These are phyloP conservation scores for Pyrenophora seminiperda DNA, from an alignment of 2,329 filamentous ascomycete genomes.

Conservation along the genomic window DNA sequence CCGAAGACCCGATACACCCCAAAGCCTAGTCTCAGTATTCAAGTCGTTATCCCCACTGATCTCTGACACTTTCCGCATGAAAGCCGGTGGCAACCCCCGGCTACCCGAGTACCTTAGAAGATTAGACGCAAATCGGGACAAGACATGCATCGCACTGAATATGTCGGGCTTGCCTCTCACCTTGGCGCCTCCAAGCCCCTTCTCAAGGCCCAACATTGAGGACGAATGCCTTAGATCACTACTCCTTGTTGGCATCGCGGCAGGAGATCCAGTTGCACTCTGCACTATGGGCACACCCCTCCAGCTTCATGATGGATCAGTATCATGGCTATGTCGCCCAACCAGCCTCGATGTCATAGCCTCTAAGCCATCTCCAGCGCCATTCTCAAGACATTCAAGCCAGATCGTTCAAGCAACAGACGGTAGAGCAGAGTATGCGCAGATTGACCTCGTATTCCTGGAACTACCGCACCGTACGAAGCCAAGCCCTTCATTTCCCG, in stretches of 20 bases:
- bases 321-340: conserved; percentile 43
- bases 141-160: conserved; percentile 51
- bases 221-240: conserved; percentile 51
- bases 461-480: conserved; percentile 37
- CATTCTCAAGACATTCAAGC: conserved; percentile 17
- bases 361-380: conserved; percentile 12
- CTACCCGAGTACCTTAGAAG: conserved; percentile 48
- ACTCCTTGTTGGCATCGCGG: conserved; percentile 49
- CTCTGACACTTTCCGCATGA: conserved; percentile 49
- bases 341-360: conserved; percentile 30
- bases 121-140: conserved; percentile 52
- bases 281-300: conserved; percentile 45
- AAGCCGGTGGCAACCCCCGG: conserved; percentile 51
- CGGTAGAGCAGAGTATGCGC: conserved; percentile 46
- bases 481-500: conserved; percentile 35
- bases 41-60: conserved; percentile 29
- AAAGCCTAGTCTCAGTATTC: conserved; percentile 3
- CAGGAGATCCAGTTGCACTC: conserved; percentile 49
- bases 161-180: conserved; percentile 48
- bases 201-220: conserved; percentile 42
- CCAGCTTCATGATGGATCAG: conserved; percentile 39
- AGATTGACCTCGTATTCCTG: conserved; percentile 50
- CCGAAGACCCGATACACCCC: conserved; percentile 26
- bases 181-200: conserved; percentile 35
- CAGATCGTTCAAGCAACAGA: conserved; percentile 38